phyloP scores from a whole-genome alignment of 2,329 filamentous ascomycete genomes.

The Cephalotrichum gorgonifer region DNA sequence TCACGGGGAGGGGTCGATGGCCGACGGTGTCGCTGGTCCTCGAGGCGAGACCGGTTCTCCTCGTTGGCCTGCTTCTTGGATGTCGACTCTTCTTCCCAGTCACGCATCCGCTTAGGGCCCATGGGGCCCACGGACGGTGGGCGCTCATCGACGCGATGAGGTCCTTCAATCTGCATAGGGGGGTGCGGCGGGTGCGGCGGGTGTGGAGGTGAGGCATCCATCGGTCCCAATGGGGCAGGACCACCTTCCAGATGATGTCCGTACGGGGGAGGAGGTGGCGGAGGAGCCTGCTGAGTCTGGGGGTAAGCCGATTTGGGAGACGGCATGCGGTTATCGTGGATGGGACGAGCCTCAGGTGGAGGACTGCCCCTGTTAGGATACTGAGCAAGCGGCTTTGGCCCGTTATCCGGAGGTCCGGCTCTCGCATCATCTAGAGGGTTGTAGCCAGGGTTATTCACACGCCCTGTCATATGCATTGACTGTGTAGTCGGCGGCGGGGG shows the following conservation, averaged over 20 bases:
- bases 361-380: constrained; percentile 68
- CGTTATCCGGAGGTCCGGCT: constrained; percentile 7
- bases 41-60: constrained; percentile 74
- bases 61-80: constrained; percentile 83
- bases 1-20: constrained; percentile 64
- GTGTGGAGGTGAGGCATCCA: constrained; percentile 45
- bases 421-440: constrained; percentile 36
- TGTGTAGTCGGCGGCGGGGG: constrained; percentile 30
- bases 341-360: constrained; percentile 70
- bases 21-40: constrained; percentile 72
- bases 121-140: constrained; percentile 68
- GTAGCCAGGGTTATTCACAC: constrained; percentile 51
- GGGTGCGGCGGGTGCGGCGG: constrained; percentile 26
- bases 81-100: constrained; percentile 80
- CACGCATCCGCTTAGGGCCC: constrained; percentile 72
- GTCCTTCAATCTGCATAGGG: constrained; percentile 53
- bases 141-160: constrained; percentile 55
- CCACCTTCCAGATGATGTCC: constrained; percentile 58
- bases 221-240: constrained; percentile 36
- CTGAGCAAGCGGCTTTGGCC: constrained; percentile 34
- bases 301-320: constrained; percentile 84
- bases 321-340: constrained; percentile 76
- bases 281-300: constrained; percentile 51
- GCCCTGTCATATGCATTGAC: constrained; percentile 23
- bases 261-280: constrained; percentile 33